A percentile compares a stretch with the other conserved stretches of the same genome.
Evolutionary conservation across 305 asterid genomes (phyloP).

Genomic region (Ilex paraguariensis): DNA sequence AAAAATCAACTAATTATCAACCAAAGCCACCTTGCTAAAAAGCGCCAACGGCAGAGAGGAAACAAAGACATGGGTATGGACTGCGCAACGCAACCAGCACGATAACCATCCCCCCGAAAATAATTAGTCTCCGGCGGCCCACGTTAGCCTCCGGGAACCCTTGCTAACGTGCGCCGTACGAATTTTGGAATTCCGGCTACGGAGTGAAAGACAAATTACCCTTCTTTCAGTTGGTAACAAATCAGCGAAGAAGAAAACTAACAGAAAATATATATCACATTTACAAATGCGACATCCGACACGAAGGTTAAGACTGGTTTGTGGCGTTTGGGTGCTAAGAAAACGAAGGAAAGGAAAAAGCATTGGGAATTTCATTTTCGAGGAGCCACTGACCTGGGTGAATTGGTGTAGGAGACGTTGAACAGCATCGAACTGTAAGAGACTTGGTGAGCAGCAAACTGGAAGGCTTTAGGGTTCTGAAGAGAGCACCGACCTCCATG

Average conservation of each 20-base stretch:
- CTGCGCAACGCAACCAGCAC: too few species aligned
- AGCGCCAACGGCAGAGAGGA: not conserved
- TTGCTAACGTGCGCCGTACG: too few species aligned
- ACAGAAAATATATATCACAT: slow-evolving; percentile 1
- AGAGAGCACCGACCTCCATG: slow-evolving; percentile 50
- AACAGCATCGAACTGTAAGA: slow-evolving; percentile 33
- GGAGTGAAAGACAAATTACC: not conserved
- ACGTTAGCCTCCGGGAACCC: too few species aligned
- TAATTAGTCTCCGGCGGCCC: too few species aligned
- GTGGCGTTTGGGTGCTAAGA: too few species aligned
- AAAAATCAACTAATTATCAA: not conserved
- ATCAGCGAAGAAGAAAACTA: not conserved
- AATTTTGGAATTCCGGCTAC: too few species aligned
- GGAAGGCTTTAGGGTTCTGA: slow-evolving; percentile 56
- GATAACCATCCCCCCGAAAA: too few species aligned
- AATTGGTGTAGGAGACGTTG: slow-evolving; percentile 27
- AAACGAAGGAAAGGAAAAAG: not conserved
- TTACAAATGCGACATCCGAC: too few species aligned
- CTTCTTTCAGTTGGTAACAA: not conserved
- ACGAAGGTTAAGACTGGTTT: too few species aligned
- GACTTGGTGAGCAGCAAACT: slow-evolving; percentile 32
- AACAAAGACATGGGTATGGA: not conserved
- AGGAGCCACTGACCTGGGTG: slow-evolving; percentile 34
- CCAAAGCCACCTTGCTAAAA: not conserved
- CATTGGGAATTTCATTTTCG: not conserved